A percentile compares a stretch with the other conserved stretches of the same genome.
Conservation (phyloP, 1,284 basidiomycete species). For the Cryptococcus sp. region DNA sequence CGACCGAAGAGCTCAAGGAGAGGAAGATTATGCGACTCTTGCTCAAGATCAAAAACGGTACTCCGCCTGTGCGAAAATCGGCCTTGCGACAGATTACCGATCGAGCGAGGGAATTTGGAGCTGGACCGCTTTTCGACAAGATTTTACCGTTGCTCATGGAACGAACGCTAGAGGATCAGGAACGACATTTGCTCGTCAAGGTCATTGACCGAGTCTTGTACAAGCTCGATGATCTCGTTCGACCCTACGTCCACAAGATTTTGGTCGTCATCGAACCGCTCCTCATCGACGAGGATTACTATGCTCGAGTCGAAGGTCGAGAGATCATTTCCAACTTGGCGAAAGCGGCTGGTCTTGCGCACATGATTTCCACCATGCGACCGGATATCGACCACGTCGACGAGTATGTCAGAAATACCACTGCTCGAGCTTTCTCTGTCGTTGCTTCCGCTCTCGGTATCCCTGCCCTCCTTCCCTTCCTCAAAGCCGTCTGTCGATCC, state of each 20-base stretch:
- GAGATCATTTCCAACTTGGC: slow-evolving; percentile 99
- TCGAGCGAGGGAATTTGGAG: slow-evolving; percentile 96
- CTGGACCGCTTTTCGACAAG: slow-evolving; percentile 98
- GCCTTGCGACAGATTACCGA: slow-evolving; percentile 98
- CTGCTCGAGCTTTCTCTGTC: slow-evolving; percentile 96
- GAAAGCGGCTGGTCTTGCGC: slow-evolving; percentile 96
- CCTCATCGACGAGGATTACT: slow-evolving; percentile 99
- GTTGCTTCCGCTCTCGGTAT: slow-evolving; percentile 98
- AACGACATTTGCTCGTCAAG: slow-evolving; percentile 96
- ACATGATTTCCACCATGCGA: slow-evolving; percentile 99
- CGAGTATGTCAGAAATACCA: slow-evolving; percentile 98
- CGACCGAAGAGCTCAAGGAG: slow-evolving; percentile 98
- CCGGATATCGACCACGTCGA: slow-evolving; percentile 99
- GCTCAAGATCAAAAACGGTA: slow-evolving; percentile 99
- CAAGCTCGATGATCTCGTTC: slow-evolving; percentile 97
- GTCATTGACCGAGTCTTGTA: slow-evolving; percentile 98
- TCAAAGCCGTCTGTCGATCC: slow-evolving; percentile 95
- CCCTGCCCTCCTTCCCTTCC: slow-evolving; percentile 92
- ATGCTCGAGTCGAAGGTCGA: slow-evolving; percentile 96
- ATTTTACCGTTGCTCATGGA: slow-evolving; percentile 99
- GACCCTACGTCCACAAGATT: slow-evolving; percentile 99
- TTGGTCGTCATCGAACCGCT: slow-evolving; percentile 98
- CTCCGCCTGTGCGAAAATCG: slow-evolving; percentile 95
- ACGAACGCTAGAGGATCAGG: slow-evolving; percentile 96
- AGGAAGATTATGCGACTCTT: slow-evolving; percentile 99